Percentiles rank a stretch among this genome's conserved stretches.
Conservation (phyloP, 305 asterid genomes). For the Salvia sclarea region DNA sequence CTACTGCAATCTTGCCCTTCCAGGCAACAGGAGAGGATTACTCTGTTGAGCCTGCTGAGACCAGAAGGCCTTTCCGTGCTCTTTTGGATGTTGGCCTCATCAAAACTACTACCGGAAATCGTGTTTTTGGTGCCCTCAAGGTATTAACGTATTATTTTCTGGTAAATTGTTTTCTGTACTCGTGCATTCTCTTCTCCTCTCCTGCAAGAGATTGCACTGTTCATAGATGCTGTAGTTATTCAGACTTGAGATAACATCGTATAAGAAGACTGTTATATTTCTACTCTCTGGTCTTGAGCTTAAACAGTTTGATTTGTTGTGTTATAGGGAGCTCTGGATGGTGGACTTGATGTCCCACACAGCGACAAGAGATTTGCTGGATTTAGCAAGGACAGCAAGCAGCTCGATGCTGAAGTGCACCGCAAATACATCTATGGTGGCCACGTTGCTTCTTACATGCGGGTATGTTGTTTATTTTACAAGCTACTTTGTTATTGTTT, state of each 20-base stretch:
- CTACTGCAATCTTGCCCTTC: not conserved
- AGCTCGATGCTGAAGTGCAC: conserved; percentile 67
- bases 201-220: not conserved
- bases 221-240: too few relatives aligned
- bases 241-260: not conserved
- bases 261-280: conserved; percentile 34
- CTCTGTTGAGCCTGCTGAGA: conserved; percentile 38
- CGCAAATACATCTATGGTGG: conserved; percentile 84
- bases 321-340: conserved; percentile 81
- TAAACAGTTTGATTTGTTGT: not conserved
- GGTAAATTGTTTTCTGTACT: not conserved
- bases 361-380: conserved; percentile 90
- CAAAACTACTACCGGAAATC: conserved; percentile 36
- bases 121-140: conserved; percentile 42
- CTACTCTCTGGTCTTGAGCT: conserved; percentile 28
- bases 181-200: not conserved
- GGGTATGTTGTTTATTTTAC: conserved; percentile 40
- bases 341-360: conserved; percentile 87
- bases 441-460: conserved; percentile 77
- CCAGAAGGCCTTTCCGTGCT: conserved; percentile 41
- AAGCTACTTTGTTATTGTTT: not conserved
- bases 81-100: conserved; percentile 40
- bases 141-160: conserved; percentile 7
- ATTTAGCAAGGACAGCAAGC: conserved; percentile 61
- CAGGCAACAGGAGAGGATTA: conserved; percentile 44